A percentile compares a stretch with the other conserved stretches of the same genome.
These are phyloP conservation scores for Neurospora sp. DNA, from an alignment of 495 filamentous ascomycete genomes.

Conservation along the genomic window DNA sequence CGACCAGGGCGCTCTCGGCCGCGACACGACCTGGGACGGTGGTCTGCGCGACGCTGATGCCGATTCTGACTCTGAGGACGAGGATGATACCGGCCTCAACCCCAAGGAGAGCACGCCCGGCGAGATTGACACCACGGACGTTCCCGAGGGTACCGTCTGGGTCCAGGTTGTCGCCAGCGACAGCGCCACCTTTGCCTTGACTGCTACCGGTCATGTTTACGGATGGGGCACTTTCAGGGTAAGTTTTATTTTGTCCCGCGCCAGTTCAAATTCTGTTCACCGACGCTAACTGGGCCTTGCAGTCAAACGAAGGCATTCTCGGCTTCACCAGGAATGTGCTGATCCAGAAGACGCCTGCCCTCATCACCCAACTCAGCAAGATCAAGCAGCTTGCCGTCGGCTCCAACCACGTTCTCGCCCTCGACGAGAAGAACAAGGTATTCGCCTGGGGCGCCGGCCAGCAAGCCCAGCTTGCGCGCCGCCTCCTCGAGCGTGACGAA, in stretches of 20 bases:
- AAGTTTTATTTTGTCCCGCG: slow-evolving; percentile 14
- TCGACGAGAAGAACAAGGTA: slow-evolving; percentile 55
- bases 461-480: slow-evolving; percentile 66
- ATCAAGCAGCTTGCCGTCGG: slow-evolving; percentile 53
- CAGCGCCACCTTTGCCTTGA: slow-evolving; percentile 55
- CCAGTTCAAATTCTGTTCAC: not conserved
- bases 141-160: slow-evolving; percentile 46
- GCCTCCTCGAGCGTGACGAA: slow-evolving; percentile 51
- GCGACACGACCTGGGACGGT: slow-evolving; percentile 44
- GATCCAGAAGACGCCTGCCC: slow-evolving; percentile 26
- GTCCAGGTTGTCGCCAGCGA: slow-evolving; percentile 54
- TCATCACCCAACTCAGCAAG: slow-evolving; percentile 45
- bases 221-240: slow-evolving; percentile 66
- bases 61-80: slow-evolving; percentile 31
- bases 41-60: slow-evolving; percentile 53
- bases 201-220: slow-evolving; percentile 50
- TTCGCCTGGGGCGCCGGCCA: slow-evolving; percentile 66
- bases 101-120: slow-evolving; percentile 50
- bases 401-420: slow-evolving; percentile 61
- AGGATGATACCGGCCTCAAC: slow-evolving; percentile 42
- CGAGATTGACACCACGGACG: slow-evolving; percentile 30
- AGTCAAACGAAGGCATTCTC: slow-evolving; percentile 52
- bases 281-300: slow-evolving; percentile 13
- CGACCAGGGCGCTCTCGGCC: slow-evolving; percentile 55
- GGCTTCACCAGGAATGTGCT: slow-evolving; percentile 45